phyloP scores from a whole-genome alignment of 1,284 basidiomycete genomes.

The Clitocybe nebularis region DNA sequence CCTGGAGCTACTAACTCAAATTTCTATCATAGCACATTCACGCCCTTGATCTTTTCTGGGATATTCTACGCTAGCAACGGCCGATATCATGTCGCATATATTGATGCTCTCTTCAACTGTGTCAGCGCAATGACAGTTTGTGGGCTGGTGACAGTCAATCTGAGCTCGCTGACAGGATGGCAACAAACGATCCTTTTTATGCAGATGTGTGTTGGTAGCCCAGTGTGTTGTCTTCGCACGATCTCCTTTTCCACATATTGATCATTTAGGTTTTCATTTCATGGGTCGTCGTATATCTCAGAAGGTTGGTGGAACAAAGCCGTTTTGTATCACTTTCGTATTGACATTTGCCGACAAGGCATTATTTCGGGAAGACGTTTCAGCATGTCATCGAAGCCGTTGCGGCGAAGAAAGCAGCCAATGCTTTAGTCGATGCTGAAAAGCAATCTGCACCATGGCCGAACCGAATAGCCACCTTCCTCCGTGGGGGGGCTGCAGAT shows the following conservation, averaged over 20 bases:
- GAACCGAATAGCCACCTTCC: constrained; percentile 28
- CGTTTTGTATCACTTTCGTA: constrained; percentile 7
- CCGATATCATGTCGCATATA: constrained; percentile 56
- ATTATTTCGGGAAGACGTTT: constrained; percentile 76
- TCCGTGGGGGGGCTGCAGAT: constrained; percentile 22
- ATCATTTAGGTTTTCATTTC: constrained; percentile 59
- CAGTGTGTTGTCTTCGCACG: constrained; percentile 41
- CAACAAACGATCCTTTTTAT: constrained; percentile 76
- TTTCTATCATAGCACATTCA: constrained; percentile 59
- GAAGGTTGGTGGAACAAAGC: constrained; percentile 41
- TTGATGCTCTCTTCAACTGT: constrained; percentile 74
- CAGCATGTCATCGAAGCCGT: constrained; percentile 60
- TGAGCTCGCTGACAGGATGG: constrained; percentile 69
- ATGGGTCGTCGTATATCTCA: constrained; percentile 68
- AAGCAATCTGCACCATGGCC: constrained; percentile 24
- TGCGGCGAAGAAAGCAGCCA: constrained; percentile 28
- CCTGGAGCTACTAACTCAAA: constrained; percentile 4
- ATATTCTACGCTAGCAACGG: constrained; percentile 79
- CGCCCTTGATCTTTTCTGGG: constrained; percentile 68
- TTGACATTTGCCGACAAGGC: constrained; percentile 33
- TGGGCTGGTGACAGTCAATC: constrained; percentile 70
- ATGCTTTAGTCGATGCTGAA: constrained; percentile 17
- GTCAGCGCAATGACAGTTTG: constrained; percentile 79
- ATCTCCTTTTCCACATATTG: constrained; percentile 5
- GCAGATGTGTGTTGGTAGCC: constrained; percentile 70